Base-by-base conservation (phyloP, 495 filamentous ascomycete genomes). In the Hypoxylon trugodes region DNA sequence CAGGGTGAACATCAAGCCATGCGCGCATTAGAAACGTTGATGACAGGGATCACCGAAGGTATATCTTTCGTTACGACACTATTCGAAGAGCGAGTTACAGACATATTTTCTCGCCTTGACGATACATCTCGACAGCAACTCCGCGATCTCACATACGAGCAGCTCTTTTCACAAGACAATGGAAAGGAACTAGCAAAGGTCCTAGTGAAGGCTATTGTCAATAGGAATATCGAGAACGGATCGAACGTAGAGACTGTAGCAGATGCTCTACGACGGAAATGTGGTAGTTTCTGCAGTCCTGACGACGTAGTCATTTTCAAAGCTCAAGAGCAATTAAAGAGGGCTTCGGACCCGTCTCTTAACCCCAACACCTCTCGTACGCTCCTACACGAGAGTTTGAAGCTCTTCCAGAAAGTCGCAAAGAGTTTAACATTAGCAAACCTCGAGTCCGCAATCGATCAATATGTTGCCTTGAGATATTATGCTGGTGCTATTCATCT, bases 241-340 rank as follows among this genome's bases (percentile, higher is more conserved):
- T 90, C 92, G 18, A 98, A 97, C 66, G 94, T 99, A 13, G 95
- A 99, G 73, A 97, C 93, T 0, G 91, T 99, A 35, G 93, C 95
- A 0, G 95, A 98, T 75, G 92, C 93, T 12, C 77, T 99, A 15
- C 83, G 95, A 18, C 82, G 96, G 65, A 85, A 92, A 58, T 99
- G 95, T 64, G 96, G 95, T 40, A 95, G 87, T 71, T 98, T 99
- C 81, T 99, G 95, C 80, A 96, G 91, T 59, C 87, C 93, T 1
- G 93, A 97, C 45, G 95, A 99, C 77, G 93, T 97, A 0, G 86
- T 98, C 30, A 92, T 96, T 45, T 99, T 98, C 85, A 97, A 96
- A 75, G 96, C 96, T 5, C 93, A 98, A 73, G 95, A 99, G 72
- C 86, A 91, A 57, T 79, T 98, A 42, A 95, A 96, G 76, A 86